Conservation (phyloP, 805 yeast genomes). For the Kuraishia borneana region DNA sequence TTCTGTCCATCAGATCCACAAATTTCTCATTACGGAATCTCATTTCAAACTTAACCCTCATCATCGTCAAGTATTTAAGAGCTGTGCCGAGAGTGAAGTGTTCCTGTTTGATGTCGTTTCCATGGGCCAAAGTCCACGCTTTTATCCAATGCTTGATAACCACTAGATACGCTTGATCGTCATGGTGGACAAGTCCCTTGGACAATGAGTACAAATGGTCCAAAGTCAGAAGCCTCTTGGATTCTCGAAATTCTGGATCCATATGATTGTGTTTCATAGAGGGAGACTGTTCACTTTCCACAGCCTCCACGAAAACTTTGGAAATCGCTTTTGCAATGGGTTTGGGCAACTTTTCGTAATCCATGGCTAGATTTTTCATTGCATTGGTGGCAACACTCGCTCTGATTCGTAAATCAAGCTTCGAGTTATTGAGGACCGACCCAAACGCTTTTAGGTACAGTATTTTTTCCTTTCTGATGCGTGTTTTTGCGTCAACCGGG, state of each 20-base stretch:
- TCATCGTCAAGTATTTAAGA: background rate
- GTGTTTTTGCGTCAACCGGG: background rate
- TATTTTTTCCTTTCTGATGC: background rate
- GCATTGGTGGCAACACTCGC: background rate
- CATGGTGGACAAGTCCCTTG: background rate
- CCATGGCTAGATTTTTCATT: background rate
- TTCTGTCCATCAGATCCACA: background rate
- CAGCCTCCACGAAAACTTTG: background rate
- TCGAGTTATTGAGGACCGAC: background rate
- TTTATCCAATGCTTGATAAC: background rate
- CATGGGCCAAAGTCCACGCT: background rate
- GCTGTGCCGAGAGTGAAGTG: background rate
- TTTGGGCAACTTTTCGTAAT: background rate
- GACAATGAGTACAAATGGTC: background rate
- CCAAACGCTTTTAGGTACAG: background rate
- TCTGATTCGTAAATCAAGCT: background rate
- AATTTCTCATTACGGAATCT: background rate
- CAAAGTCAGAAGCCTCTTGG: background rate
- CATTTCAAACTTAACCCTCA: background rate
- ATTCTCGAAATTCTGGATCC: background rate
- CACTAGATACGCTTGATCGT: background rate
- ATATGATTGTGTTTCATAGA: background rate
- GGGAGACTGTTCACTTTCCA: background rate
- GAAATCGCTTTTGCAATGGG: background rate
- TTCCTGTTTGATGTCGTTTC: background rate